Conservation (phyloP, 176 grass and related monocot species). For the Pontederia crassipes region DNA sequence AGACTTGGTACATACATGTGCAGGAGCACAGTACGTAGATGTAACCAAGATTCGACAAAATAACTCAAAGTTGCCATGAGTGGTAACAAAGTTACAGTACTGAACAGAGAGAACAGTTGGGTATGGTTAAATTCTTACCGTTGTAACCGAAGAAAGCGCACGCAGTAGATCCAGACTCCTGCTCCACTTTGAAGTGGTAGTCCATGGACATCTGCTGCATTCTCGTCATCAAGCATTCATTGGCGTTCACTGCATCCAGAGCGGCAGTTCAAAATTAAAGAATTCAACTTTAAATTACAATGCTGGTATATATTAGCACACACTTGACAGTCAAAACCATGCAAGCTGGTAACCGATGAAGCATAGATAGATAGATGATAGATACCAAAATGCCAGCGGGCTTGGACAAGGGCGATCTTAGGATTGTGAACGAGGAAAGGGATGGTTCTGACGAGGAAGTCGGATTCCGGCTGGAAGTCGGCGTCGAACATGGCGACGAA, state of each 20-base stretch:
- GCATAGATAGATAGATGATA: too few relatives aligned
- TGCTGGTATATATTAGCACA: too few relatives aligned
- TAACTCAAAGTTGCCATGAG: too few relatives aligned
- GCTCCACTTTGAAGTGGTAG: slow-evolving; percentile 86
- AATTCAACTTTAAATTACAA: too few relatives aligned
- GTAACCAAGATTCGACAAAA: too few relatives aligned
- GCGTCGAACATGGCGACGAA: slow-evolving; percentile 76
- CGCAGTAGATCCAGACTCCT: slow-evolving; percentile 51
- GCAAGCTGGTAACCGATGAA: neutral
- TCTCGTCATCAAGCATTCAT: slow-evolving; percentile 80
- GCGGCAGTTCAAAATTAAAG: slow-evolving; percentile 14
- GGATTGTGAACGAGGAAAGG: slow-evolving; percentile 62
- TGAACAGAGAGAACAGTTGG: too few relatives aligned
- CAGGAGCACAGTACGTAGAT: too few relatives aligned
- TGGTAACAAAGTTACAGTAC: too few relatives aligned
- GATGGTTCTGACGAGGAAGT: slow-evolving; percentile 51
- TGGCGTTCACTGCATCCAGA: slow-evolving; percentile 50
- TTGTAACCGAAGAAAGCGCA: slow-evolving; percentile 77
- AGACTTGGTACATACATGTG: too few relatives aligned
- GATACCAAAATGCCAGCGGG: slow-evolving; percentile 71
- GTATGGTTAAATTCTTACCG: slow-evolving; percentile 9
- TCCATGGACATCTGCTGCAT: slow-evolving; percentile 79
- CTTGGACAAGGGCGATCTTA: slow-evolving; percentile 55
- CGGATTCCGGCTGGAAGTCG: slow-evolving; percentile 69
- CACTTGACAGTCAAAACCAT: too few relatives aligned